These are phyloP conservation scores for Pezicula radicicola DNA, from an alignment of 2,329 filamentous ascomycete genomes.

Conservation along the genomic window DNA sequence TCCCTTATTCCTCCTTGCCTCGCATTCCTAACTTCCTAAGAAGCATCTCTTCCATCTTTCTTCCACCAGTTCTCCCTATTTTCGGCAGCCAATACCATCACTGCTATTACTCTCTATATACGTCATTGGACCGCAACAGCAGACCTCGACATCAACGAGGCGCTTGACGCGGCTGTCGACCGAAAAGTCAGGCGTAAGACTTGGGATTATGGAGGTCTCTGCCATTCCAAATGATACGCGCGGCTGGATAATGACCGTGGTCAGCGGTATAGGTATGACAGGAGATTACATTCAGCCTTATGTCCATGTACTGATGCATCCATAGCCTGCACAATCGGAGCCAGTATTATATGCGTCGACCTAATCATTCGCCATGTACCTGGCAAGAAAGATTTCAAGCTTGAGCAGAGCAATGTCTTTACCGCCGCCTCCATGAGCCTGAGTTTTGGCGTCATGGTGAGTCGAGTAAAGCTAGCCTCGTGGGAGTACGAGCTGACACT, in stretches of 20 bases:
- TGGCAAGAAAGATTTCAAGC: slow-evolving; percentile 73
- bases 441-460: slow-evolving; percentile 94
- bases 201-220: slow-evolving; percentile 12
- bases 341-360: slow-evolving; percentile 85
- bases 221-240: slow-evolving; percentile 73
- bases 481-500: slow-evolving; percentile 5
- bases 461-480: slow-evolving; percentile 23
- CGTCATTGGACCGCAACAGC: no score
- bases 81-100: no score
- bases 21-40: not conserved
- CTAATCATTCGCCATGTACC: slow-evolving; percentile 70
- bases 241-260: slow-evolving; percentile 89
- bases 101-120: no score
- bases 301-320: slow-evolving; percentile 3
- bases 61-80: no score
- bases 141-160: not conserved
- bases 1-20: not conserved
- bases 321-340: slow-evolving; percentile 66
- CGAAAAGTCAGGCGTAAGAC: slow-evolving; percentile 6
- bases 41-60: not conserved
- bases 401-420: slow-evolving; percentile 86
- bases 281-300: not conserved
- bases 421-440: slow-evolving; percentile 84
- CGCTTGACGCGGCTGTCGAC: not conserved
- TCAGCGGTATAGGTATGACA: slow-evolving; percentile 67